A percentile compares a stretch with the other conserved stretches of the same genome.
Conservation (phyloP, 768 basidiomycete genomes). For the Chalciporus sphaerocephalus region DNA sequence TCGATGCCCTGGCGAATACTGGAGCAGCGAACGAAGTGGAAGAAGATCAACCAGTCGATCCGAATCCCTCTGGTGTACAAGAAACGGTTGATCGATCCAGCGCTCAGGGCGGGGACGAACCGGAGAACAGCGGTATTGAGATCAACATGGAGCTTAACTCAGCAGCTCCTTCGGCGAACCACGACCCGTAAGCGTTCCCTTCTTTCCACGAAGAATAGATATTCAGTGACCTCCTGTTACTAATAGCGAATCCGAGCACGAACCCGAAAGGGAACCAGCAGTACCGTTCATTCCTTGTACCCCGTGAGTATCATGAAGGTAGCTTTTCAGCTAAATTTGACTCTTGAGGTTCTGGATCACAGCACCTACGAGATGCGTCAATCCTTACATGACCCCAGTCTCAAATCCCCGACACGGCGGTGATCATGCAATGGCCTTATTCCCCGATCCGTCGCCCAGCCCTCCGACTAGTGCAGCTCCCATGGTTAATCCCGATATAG, state of each 20-base stretch:
- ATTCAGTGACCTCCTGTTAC: neutral
- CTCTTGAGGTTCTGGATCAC: slow-evolving; percentile 2
- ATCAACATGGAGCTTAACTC: neutral
- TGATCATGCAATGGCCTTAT: neutral
- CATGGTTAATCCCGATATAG: neutral
- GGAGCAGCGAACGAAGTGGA: neutral
- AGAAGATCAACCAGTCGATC: neutral
- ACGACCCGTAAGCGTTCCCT: slow-evolving; percentile 8
- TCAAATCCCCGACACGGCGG: slow-evolving; percentile 19
- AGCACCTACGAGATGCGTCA: slow-evolving; percentile 12
- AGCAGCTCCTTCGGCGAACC: neutral
- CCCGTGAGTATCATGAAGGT: slow-evolving; percentile 14
- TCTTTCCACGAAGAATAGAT: neutral
- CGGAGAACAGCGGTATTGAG: neutral
- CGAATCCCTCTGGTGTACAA: neutral
- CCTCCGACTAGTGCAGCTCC: neutral
- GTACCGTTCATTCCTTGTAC: slow-evolving; percentile 7
- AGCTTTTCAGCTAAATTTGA: neutral
- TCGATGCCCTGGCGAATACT: neutral
- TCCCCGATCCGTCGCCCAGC: slow-evolving; percentile 6
- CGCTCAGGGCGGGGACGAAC: neutral
- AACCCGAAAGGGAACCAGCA: neutral
- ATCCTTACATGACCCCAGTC: slow-evolving; percentile 25
- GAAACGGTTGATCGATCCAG: neutral
- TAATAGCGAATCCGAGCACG: neutral